These are phyloP conservation scores for Serendipita sp. DNA, from an alignment of 768 basidiomycete species.

Conservation along the genomic window DNA sequence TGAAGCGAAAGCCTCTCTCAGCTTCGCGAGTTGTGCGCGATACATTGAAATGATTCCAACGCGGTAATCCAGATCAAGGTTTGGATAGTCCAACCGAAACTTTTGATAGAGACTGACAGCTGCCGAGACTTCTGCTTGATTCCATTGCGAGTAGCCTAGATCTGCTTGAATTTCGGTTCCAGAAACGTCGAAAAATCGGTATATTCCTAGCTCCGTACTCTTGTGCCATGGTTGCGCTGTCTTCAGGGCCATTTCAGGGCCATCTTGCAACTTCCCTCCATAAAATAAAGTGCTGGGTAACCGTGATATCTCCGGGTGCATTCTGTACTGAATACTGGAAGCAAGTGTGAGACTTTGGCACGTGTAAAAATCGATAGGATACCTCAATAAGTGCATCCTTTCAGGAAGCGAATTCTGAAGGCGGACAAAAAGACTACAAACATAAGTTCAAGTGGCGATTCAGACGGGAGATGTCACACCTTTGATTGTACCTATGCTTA, in stretches of 20 bases:
- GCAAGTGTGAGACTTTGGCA: background rate
- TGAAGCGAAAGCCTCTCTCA: slow-evolving; percentile 51
- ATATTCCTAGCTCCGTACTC: slow-evolving; percentile 61
- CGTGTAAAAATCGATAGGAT: background rate
- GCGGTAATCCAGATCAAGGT: slow-evolving; percentile 36
- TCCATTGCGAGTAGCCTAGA: slow-evolving; percentile 56
- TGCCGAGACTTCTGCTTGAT: slow-evolving; percentile 53
- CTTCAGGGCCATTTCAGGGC: slow-evolving; percentile 73
- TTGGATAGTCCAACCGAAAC: slow-evolving; percentile 35
- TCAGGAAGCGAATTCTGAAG: slow-evolving; percentile 64
- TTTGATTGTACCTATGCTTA: slow-evolving; percentile 69
- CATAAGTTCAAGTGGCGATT: background rate
- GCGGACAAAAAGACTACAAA: slow-evolving; percentile 59
- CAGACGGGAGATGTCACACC: slow-evolving; percentile 16
- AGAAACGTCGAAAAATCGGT: slow-evolving; percentile 76
- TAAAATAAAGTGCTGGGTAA: slow-evolving; percentile 88
- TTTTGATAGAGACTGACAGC: slow-evolving; percentile 66
- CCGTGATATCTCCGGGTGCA: slow-evolving; percentile 91
- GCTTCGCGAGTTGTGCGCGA: slow-evolving; percentile 67
- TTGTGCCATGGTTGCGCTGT: slow-evolving; percentile 79
- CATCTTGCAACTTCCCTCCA: slow-evolving; percentile 59
- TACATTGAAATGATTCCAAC: slow-evolving; percentile 86
- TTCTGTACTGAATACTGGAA: slow-evolving; percentile 91
- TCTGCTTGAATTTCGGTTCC: slow-evolving; percentile 47
- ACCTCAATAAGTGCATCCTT: slow-evolving; percentile 88